Evolutionary conservation across 345 rosid species (phyloP), one percentile per base, ranked within the genome.

Genomic region (Syzygium grande): DNA sequence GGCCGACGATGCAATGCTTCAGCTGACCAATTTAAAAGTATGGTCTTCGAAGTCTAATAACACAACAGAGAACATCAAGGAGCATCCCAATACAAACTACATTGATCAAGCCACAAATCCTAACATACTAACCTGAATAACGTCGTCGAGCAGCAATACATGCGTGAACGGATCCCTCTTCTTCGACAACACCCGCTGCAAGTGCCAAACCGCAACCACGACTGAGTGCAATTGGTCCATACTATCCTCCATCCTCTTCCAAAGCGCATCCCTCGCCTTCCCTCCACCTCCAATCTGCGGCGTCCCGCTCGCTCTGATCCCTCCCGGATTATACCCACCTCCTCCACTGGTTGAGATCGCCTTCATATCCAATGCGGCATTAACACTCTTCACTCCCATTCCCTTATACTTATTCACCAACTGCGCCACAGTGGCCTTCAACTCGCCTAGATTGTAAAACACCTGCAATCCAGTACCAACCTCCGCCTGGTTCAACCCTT

Each of bases 391-490:
- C 91, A 95, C 95, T 51, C 95, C 98, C 90, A 96, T 91, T 30
- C 90, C 94, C 91, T 91, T 98, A 58, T 97, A 97, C 94, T 94
- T 98, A 22, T 91, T 95, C 86, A 96, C 96, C 88, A 97, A 79
- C 16, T 93, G 98, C 88, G 95, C 99, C 87, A 98, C 99, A 65
- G 96, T 96, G 43, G 65, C 85, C 86, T 90, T 94, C 87, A 98
- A 87, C 92, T 98, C 99, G 21, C 99, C 98, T 61, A 98, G 91
- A 92, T 98, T 98, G 91, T 97, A 97, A 88, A 98, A 97, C 85
- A 98, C 99, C 90, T 98, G 99, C 91, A 98, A 89, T 4, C 99
- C 99, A 87, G 98, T 96, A 3, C 99, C 99, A 2, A 97, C 99
- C 77, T 98, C 99, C 4, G 99, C 98, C 90, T 98, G 98, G 89